Base-by-base conservation (phyloP, 2,329 filamentous ascomycete genomes). In the Fusarium sp. region DNA sequence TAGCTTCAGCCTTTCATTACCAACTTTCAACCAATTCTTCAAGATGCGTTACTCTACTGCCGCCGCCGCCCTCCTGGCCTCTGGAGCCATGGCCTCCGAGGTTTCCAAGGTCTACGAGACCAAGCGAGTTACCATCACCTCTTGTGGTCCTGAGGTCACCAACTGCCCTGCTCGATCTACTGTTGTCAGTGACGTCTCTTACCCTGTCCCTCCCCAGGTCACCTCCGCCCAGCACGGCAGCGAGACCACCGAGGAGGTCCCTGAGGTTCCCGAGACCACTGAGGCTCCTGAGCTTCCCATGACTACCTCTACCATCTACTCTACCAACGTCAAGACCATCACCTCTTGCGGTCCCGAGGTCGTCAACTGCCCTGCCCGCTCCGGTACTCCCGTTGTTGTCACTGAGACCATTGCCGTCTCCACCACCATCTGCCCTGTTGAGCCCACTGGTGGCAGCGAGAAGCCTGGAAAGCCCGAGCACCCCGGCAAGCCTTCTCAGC, bases 31-130 rank as follows among this genome's bases (percentile, higher is more conserved):
- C 38, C 46, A 76, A 76, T 42, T 79, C 69, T 73, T 83, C 87
- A 89, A 89, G 76, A 90, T 90, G 88, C 86, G 86, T 87, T 89
- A 88, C 86, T 63, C 59, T 63, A 76, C 85, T 75, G 74, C 83
- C 77, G 81, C 84, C 75, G 82, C 83, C 72, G 78, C 80, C 77
- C 76, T 85, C 76, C 81, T 88, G 74, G 81, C 80, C 73, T 68
- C 78, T 75, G 68, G 74, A 57, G 77, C 70, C 71, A 66, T 77
- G 63, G 75, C 78, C 68, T 68, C 74, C 58, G 75, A 77, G 72
- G 66, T 82, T 71, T 80, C 78, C 53, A 84, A 86, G 77, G 82
- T 87, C 81, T 89, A 85, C 84, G 78, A 82, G 78, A 89, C 87
- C 75, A 80, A 85, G 78, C 79, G 87, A 76, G 80, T 86, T 73